Evolutionary conservation across 441 rosid species (phyloP).

Genomic region (Geranium incanum): DNA sequence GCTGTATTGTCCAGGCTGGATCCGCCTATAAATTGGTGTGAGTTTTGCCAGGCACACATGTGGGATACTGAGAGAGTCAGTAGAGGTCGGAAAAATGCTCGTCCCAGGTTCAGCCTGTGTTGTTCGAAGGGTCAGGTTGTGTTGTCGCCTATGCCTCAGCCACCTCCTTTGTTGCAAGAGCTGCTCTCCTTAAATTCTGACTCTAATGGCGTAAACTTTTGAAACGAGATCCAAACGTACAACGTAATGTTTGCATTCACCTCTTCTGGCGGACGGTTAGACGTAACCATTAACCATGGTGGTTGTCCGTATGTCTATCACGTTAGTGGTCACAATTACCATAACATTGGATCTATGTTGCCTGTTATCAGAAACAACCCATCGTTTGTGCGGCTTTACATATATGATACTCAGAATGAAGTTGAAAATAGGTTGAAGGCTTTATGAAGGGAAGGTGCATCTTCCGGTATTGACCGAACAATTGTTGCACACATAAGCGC

Average conservation of each 20-base stretch:
- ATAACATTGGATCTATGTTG: not conserved
- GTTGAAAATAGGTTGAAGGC: not conserved
- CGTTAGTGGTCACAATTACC: not conserved
- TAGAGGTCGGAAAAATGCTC: too few species aligned
- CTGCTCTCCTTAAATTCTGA: not conserved
- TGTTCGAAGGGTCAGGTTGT: too few species aligned
- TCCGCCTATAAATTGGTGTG: too few species aligned
- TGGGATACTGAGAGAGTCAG: too few species aligned
- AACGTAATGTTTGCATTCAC: not conserved
- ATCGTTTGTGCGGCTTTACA: not conserved
- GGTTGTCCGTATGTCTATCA: not conserved
- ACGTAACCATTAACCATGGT: not conserved
- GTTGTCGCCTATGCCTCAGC: not conserved
- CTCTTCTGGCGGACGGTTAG: not conserved
- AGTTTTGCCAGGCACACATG: too few species aligned
- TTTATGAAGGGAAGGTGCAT: not conserved
- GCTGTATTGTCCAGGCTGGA: too few species aligned
- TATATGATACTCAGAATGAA: not conserved
- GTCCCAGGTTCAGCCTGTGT: too few species aligned
- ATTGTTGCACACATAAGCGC: not conserved
- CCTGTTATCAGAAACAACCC: not conserved
- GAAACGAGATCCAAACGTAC: not conserved
- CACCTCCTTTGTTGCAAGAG: not conserved
- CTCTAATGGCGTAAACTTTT: too few species aligned
- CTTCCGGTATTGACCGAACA: not conserved